Evolutionary conservation across 225 moss, liverwort and hornwort species (phyloP), one percentile per base, ranked within the genome.

Genomic region (Antitrichia curtipendula): DNA sequence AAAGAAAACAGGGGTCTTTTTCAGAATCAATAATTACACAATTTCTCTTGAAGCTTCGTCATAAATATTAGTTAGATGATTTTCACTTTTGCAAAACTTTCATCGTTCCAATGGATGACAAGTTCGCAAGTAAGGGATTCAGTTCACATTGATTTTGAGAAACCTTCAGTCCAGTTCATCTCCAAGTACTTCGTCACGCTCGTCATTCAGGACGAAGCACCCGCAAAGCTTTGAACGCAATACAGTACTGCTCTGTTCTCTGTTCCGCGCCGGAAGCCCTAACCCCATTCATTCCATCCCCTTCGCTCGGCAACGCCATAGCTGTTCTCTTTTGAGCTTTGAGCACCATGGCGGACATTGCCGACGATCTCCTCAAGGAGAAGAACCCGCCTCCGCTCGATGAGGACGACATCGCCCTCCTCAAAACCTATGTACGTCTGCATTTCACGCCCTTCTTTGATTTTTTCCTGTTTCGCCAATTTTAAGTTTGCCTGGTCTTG

Each of bases 351-450:
- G 94, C 91, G 63, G 96, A 97, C 79, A 88, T 95, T 18, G 94
- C 94, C 24, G 97, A 98, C 62, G 97, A 98, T 79, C 89, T 96
- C 56, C 63, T 93, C 60, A 98, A 98, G 93, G 98, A 97, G 95
- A 98, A 98, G 95, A 98, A 97, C 88, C 97, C 98, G 81, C 98
- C 96, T 81, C 98, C 97, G 8, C 92, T 98, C 58, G 98, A 98
- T 56, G 98, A 98, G 87, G 96, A 98, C 92, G 97, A 98, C 85
- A 98, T 98, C 82, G 98, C 97, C 27, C 96, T 98, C 64, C 95
- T 98, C 81, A 98, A 98, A 92, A 98, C 98, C 86, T 97, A 98
- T 63, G 98, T 98, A 91, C 76, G 95, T 93, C 60, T 75, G 14
- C 27, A 63, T 29, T 21, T 38, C 40, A 22, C 31, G 23, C 53